Evolutionary conservation across 2,329 filamentous ascomycete species (phyloP), one percentile per base, ranked within the genome.

Genomic region (Epichloe brachyelytri): DNA sequence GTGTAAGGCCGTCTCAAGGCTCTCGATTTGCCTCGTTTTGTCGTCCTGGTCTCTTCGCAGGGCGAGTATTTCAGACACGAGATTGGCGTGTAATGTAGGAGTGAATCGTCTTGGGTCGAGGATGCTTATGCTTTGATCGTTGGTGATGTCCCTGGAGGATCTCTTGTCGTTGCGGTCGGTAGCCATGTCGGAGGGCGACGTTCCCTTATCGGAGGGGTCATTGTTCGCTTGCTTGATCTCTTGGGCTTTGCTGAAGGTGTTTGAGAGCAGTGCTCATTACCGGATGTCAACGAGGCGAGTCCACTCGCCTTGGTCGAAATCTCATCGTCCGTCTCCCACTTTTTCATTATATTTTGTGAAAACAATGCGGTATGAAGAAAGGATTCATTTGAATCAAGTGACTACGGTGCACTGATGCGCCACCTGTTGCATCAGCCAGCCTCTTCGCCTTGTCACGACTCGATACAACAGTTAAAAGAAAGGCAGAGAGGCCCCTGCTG

Each of bases 81-180:
- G 73, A 47, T 88, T 96, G 8, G 93, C 93, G 65, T 97, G 93
- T 11, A 98, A 71, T 0, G 90, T 97, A 1, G 93, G 93, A 0
- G 93, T 98, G 63, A 98, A 96, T 38, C 93, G 80, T 51, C 91
- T 82, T 3, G 93, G 89, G 62, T 98, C 93, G 33, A 96, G 73
- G 20, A 88, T 82, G 58, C 79, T 77, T 52, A 89, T 81, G 43
- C 72, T 79, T 55, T 91, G 85, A 57, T 91, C 82, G 50, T 70
- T 77, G 20, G 72, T 69, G 22, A 79, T 67, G 62, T 88, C 82
- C 52, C 75, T 72, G 14, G 78, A 77, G 19, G 73, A 70, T 59
- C 79, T 68, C 56, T 78, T 78, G 8, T 58, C 54, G 11, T 62
- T 63, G 54, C 67, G 70, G 30, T 71, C 71, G 40, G 63, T 67